phyloP scores from a whole-genome alignment of 371 early-diverging fungal species.

The Capillidium rhysosporum region DNA sequence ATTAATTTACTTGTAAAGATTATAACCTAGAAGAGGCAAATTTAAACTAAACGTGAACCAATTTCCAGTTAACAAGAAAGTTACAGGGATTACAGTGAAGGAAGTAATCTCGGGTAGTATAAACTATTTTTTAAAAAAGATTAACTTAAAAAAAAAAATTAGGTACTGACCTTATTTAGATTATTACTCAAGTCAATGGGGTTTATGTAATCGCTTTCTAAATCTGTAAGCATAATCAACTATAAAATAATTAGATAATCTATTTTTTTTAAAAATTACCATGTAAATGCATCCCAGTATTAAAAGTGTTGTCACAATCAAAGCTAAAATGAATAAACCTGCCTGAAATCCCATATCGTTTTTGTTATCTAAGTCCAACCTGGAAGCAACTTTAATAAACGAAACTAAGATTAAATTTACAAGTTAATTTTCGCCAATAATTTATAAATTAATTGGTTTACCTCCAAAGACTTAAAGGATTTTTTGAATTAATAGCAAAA shows the following conservation, averaged over 20 bases:
- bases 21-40: not conserved
- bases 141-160: not conserved
- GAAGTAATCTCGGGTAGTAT: not conserved
- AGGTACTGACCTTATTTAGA: constrained; percentile 76
- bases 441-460: no score
- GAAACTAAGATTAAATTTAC: no score
- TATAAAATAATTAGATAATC: constrained; percentile 1
- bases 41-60: constrained; percentile 1
- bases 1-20: not conserved
- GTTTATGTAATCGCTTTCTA: constrained; percentile 70
- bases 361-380: no score
- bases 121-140: not conserved
- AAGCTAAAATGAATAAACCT: no score
- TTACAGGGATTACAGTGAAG: not conserved
- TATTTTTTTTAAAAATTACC: constrained; percentile 4
- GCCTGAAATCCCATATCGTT: no score
- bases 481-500: no score
- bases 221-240: constrained; percentile 7
- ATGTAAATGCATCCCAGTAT: no score
- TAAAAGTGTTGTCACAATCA: no score
- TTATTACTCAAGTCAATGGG: constrained; percentile 93
- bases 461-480: no score
- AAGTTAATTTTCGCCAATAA: no score
- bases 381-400: no score
- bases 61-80: constrained; percentile 1